Conservation (phyloP, 2,329 filamentous ascomycete species). For the Cylindrodendrum hubeiense region DNA sequence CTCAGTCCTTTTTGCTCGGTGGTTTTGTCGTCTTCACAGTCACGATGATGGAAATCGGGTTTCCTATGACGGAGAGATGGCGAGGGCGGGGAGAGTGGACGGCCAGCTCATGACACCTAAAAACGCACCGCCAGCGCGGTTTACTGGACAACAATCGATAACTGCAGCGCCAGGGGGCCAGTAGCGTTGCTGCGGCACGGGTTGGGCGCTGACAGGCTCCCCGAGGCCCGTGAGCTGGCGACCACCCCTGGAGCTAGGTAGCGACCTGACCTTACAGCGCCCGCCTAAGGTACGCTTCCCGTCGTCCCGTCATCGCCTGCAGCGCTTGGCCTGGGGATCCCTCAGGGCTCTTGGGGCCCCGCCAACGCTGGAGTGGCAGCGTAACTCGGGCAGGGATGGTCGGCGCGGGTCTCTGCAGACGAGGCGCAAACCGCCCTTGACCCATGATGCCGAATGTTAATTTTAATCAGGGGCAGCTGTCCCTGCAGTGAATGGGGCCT, state of each 20-base stretch:
- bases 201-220: slow-evolving; percentile 24
- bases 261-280: slow-evolving; percentile 31
- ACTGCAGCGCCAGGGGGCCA: slow-evolving; percentile 8
- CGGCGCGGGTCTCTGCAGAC: slow-evolving; percentile 13
- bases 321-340: slow-evolving; percentile 8
- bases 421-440: slow-evolving; percentile 11
- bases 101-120: slow-evolving; percentile 42
- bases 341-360: not conserved
- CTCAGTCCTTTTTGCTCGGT: slow-evolving; percentile 30
- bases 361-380: not conserved
- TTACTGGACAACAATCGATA: slow-evolving; percentile 48
- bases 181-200: slow-evolving; percentile 14
- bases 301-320: slow-evolving; percentile 10
- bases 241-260: slow-evolving; percentile 36
- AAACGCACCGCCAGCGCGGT: slow-evolving; percentile 26
- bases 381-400: not conserved
- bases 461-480: slow-evolving; percentile 25
- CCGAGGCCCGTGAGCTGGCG: slow-evolving; percentile 25
- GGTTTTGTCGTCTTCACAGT: slow-evolving; percentile 11
- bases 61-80: slow-evolving; percentile 16
- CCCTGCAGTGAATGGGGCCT: slow-evolving; percentile 15
- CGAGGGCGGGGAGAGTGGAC: slow-evolving; percentile 34
- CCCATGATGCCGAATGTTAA: slow-evolving; percentile 17
- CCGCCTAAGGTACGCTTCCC: slow-evolving; percentile 19
- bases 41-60: slow-evolving; percentile 32